phyloP scores from a whole-genome alignment of 139 green algal species.

The Chlamydomonas asymmetrica region DNA sequence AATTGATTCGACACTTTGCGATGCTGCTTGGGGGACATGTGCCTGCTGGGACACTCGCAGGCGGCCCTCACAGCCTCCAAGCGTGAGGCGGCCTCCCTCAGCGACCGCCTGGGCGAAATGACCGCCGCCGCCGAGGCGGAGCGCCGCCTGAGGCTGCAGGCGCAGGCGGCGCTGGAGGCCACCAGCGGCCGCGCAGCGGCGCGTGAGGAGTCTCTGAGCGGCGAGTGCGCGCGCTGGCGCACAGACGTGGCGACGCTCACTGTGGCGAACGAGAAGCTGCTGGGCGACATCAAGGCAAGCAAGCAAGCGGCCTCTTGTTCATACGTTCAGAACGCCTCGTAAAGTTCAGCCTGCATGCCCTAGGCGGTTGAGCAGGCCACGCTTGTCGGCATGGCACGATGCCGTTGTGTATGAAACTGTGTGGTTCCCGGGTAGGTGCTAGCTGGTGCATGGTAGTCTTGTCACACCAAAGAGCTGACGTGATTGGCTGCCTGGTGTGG shows the following conservation, averaged over 20 bases:
- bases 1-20: no score
- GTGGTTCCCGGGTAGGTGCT: no score
- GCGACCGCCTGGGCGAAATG: constrained; percentile 10
- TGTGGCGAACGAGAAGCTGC: constrained; percentile 12
- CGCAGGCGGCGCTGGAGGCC: constrained; percentile 9
- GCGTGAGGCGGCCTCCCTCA: constrained; percentile 1
- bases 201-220: constrained; percentile 10
- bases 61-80: neutral
- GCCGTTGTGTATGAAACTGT: no score
- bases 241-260: neutral
- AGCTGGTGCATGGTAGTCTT: no score
- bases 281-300: constrained; percentile 10
- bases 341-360: no score
- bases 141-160: constrained; percentile 22
- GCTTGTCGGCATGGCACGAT: no score
- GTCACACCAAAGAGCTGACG: no score
- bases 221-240: constrained; percentile 4
- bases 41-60: constrained; percentile 2
- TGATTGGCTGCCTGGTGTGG: no score
- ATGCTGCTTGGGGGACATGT: no score
- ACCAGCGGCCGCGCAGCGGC: neutral
- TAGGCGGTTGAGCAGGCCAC: no score
- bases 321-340: no score
- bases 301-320: no score
- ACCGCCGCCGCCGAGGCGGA: neutral